Base-by-base conservation (phyloP, 352 stramenopile genomes). In the Globisporangium camurandrum region DNA sequence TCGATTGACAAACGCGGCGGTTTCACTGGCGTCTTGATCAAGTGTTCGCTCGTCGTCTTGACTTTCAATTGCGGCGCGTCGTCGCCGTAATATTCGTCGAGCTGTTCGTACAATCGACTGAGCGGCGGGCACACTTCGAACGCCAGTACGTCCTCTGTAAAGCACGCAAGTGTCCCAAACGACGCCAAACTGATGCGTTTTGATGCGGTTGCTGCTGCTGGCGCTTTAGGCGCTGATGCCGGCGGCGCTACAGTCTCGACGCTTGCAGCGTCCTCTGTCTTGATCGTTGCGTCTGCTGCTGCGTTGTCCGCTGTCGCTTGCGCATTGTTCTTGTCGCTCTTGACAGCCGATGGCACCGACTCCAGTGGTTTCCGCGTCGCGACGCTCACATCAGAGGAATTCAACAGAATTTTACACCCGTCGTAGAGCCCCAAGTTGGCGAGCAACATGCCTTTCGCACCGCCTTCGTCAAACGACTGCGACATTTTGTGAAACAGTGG, bases 401-500 rank as follows among this genome's bases (percentile, higher is more conserved):
- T 88, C 17, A 95, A 57, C 28, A 90, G 64, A 33, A 95, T 84
- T 51, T 90, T 91, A 42, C 79, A 93, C 5, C 87, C 79, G 46
- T 95, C 83, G 20, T 95, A 89, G n/a, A 93, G 69, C 20, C 78
- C 73, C 10, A 97, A 66, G 53, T 97, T 95, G n/a, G 84, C 77
- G n/a, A 97, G 61, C 22, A 97, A 58, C 85, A 97, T 93, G 11
- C 89, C 89, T 54, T 92, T 93, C 0, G 91, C 89, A 2, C 88
- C 88, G 1, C 86, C 88, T 60, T 95, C 88, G 59, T 97, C 91
- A 51, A 97, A 96, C 4, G 72, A 87, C 55, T 96, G 81, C 24
- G 77, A 92, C 83, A 97, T 96, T 56, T 96, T 95, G 67, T 94
- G 85, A 54, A 97, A 97, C 6, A 97, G 66, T 27, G 88, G 86